Conservation (phyloP, 2,329 filamentous ascomycete species). For the Pseudogymnoascus sp. region DNA sequence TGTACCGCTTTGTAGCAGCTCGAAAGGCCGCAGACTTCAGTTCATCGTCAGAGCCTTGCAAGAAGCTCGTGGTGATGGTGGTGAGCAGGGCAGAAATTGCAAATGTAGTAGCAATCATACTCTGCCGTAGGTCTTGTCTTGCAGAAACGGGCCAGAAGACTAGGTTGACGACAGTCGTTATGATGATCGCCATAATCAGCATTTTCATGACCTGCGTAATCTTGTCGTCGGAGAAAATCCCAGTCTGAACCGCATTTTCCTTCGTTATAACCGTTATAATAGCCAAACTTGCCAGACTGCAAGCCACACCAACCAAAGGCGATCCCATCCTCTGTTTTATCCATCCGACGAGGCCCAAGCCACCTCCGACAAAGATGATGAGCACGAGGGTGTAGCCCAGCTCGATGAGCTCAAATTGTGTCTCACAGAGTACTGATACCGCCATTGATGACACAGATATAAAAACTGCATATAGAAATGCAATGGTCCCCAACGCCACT, state of each 20-base stretch:
- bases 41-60: slow-evolving; percentile 74
- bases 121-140: slow-evolving; percentile 61
- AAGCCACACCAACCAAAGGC: slow-evolving; percentile 74
- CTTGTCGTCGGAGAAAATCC: slow-evolving; percentile 73
- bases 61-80: slow-evolving; percentile 72
- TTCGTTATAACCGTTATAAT: slow-evolving; percentile 88
- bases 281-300: slow-evolving; percentile 77
- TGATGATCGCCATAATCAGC: slow-evolving; percentile 67
- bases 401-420: slow-evolving; percentile 53
- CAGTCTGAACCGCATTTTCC: slow-evolving; percentile 77
- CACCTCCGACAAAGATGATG: slow-evolving; percentile 75
- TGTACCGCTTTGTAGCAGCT: slow-evolving; percentile 54
- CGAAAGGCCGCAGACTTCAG: slow-evolving; percentile 59
- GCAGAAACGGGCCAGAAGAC: slow-evolving; percentile 73
- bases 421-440: slow-evolving; percentile 71
- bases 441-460: slow-evolving; percentile 80
- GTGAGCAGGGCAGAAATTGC: slow-evolving; percentile 74
- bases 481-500: slow-evolving; percentile 64
- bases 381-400: slow-evolving; percentile 74
- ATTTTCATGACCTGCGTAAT: slow-evolving; percentile 77
- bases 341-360: slow-evolving; percentile 82
- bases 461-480: slow-evolving; percentile 69
- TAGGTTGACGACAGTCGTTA: slow-evolving; percentile 66
- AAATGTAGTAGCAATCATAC: slow-evolving; percentile 64
- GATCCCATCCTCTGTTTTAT: slow-evolving; percentile 71